Percentiles rank a stretch among this genome's conserved stretches.
These are phyloP conservation scores for Sequoia sempervirens DNA, from an alignment of 75 land plant species.

Conservation along the genomic window DNA sequence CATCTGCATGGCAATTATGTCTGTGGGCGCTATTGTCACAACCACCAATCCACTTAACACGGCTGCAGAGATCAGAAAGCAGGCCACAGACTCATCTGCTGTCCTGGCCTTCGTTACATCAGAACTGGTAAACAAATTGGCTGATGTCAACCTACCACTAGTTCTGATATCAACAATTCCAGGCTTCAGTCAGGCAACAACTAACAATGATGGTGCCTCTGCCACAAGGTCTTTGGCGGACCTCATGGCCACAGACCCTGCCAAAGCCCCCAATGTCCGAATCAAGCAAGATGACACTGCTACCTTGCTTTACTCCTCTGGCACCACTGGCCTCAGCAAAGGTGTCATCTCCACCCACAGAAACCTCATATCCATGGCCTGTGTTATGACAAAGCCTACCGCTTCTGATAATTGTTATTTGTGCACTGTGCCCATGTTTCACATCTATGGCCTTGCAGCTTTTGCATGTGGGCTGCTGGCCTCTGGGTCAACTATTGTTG, in stretches of 20 bases:
- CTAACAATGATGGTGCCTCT: slow-evolving; percentile 11
- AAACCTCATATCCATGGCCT: slow-evolving; percentile 66
- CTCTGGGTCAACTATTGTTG: slow-evolving; percentile 56
- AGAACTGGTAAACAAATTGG: slow-evolving; percentile 46
- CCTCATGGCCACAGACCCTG: neutral
- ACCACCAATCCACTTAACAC: slow-evolving; percentile 96
- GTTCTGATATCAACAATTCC: slow-evolving; percentile 16
- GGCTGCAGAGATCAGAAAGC: slow-evolving; percentile 65
- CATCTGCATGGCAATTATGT: slow-evolving; percentile 70
- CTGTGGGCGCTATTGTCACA: slow-evolving; percentile 85
- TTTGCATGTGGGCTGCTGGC: slow-evolving; percentile 47
- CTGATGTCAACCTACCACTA: slow-evolving; percentile 19
- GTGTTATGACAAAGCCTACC: slow-evolving; percentile 8
- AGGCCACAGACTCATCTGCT: slow-evolving; percentile 64
- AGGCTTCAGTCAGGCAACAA: neutral
- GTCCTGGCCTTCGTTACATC: slow-evolving; percentile 49
- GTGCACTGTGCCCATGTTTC: slow-evolving; percentile 88
- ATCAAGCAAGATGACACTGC: slow-evolving; percentile 21
- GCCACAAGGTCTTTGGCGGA: slow-evolving; percentile 5
- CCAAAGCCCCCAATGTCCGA: neutral
- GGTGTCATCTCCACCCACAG: slow-evolving; percentile 77
- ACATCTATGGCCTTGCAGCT: slow-evolving; percentile 74
- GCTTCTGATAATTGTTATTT: slow-evolving; percentile 17
- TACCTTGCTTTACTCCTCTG: slow-evolving; percentile 77
- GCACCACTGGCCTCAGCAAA: slow-evolving; percentile 89